phyloP scores from a whole-genome alignment of 2,329 filamentous ascomycete species.

The Pestalotiopsis fici region DNA sequence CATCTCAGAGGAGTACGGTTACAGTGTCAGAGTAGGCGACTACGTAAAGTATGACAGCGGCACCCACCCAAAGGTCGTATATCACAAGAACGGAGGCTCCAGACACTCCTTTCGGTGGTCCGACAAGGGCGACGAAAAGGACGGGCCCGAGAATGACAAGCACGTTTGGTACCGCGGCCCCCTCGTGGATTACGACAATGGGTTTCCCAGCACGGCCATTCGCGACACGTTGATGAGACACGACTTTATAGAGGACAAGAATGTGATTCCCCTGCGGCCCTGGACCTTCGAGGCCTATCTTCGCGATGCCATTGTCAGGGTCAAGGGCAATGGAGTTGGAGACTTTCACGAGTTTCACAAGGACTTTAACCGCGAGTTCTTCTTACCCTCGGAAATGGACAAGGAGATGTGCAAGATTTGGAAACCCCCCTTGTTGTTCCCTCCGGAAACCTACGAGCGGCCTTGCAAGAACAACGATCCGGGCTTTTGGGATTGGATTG shows the following conservation, averaged over 20 bases:
- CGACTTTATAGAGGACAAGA: not conserved
- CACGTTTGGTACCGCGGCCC: slow-evolving; percentile 8
- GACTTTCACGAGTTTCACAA: no score
- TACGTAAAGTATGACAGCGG: not conserved
- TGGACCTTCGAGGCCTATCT: no score
- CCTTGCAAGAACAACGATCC: no score
- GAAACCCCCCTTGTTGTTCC: no score
- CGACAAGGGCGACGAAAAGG: slow-evolving; percentile 3
- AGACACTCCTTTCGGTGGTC: slow-evolving; percentile 12
- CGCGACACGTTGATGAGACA: not conserved
- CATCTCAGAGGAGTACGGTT: slow-evolving; percentile 7
- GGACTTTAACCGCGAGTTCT: no score
- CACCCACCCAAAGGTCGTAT: slow-evolving; percentile 12
- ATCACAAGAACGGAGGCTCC: slow-evolving; percentile 10
- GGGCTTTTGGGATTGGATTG: no score
- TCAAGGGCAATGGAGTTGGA: no score
- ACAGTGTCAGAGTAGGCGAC: not conserved
- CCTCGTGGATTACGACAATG: slow-evolving; percentile 5
- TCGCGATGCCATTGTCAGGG: no score
- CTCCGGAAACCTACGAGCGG: no score
- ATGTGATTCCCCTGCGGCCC: no score
- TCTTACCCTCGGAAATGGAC: no score
- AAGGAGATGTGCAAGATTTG: no score
- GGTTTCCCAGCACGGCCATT: not conserved
- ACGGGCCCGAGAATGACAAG: slow-evolving; percentile 12